A percentile compares a stretch with the other conserved stretches of the same genome.
phyloP scores from a whole-genome alignment of 495 filamentous ascomycete species.

The Hamigera avellanea region DNA sequence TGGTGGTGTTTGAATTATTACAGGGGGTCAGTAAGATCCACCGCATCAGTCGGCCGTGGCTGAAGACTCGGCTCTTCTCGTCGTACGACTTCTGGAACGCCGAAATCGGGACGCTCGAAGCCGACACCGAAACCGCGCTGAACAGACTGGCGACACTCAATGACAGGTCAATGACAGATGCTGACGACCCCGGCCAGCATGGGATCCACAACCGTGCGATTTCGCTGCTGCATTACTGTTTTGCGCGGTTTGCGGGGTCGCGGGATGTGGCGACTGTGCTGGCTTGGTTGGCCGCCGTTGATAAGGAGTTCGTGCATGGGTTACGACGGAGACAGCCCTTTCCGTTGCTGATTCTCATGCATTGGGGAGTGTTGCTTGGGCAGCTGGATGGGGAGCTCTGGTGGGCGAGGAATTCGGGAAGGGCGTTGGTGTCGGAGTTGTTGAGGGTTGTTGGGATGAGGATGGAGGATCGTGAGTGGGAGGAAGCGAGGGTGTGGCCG shows the following conservation, averaged over 20 bases:
- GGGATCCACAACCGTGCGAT: constrained; percentile 21
- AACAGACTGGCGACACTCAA: constrained; percentile 15
- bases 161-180: constrained; percentile 10
- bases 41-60: constrained; percentile 19
- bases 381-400: constrained; percentile 23
- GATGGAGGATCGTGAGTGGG: constrained; percentile 11
- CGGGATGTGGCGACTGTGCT: constrained; percentile 20
- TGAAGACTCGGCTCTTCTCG: constrained; percentile 17
- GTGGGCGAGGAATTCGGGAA: constrained; percentile 27
- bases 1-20: constrained; percentile 24
- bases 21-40: constrained; percentile 26
- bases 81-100: constrained; percentile 10
- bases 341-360: constrained; percentile 23
- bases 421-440: constrained; percentile 20
- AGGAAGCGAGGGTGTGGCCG: constrained; percentile 19
- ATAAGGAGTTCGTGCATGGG: constrained; percentile 24
- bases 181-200: constrained; percentile 15
- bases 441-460: constrained; percentile 6
- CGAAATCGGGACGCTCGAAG: constrained; percentile 7
- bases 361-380: constrained; percentile 25
- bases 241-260: constrained; percentile 9
- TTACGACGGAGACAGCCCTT: constrained; percentile 20
- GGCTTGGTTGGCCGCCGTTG: constrained; percentile 23
- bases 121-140: constrained; percentile 15
- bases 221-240: constrained; percentile 17